A percentile compares a stretch with the other conserved stretches of the same genome.
phyloP scores from a whole-genome alignment of 75 land plant genomes.

The Adiantum capillusveneris region DNA sequence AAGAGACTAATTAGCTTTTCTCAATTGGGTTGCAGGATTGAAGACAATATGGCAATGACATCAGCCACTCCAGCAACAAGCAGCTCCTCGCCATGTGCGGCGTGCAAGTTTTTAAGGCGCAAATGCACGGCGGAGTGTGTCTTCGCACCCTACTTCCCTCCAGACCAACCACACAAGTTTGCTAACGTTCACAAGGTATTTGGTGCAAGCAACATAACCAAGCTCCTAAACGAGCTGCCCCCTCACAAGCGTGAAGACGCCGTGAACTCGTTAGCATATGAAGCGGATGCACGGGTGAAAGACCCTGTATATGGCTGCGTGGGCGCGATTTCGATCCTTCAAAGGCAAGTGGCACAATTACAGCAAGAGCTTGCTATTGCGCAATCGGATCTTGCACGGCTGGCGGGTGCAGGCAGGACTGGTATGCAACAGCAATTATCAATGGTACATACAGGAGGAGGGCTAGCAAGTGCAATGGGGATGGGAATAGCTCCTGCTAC shows the following conservation, averaged over 20 bases:
- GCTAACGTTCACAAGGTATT: constrained; percentile 63
- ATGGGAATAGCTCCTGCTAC: too few relatives aligned
- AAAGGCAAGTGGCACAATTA: constrained; percentile 54
- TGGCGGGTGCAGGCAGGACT: too few relatives aligned
- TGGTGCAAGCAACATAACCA: constrained; percentile 60
- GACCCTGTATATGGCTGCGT: constrained; percentile 69
- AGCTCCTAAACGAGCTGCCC: constrained; percentile 55
- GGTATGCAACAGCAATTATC: too few relatives aligned
- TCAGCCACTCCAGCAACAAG: constrained; percentile 20
- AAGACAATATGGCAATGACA: constrained; percentile 17
- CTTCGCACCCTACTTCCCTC: constrained; percentile 67
- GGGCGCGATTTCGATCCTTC: constrained; percentile 52
- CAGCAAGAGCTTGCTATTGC: constrained; percentile 44
- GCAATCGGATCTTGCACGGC: constrained; percentile 34
- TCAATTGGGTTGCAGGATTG: too few relatives aligned
- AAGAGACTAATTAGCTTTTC: too few relatives aligned
- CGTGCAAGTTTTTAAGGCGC: constrained; percentile 58
- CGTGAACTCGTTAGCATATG: constrained; percentile 60
- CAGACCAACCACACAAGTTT: constrained; percentile 63
- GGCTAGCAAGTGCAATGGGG: background rate
- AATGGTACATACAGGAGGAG: background rate
- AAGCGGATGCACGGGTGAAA: constrained; percentile 56
- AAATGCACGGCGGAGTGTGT: constrained; percentile 61
- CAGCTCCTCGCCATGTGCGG: constrained; percentile 50
- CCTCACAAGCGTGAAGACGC: constrained; percentile 62